Conservation (phyloP, 2,329 filamentous ascomycete genomes). For the Alternaria sp. region DNA sequence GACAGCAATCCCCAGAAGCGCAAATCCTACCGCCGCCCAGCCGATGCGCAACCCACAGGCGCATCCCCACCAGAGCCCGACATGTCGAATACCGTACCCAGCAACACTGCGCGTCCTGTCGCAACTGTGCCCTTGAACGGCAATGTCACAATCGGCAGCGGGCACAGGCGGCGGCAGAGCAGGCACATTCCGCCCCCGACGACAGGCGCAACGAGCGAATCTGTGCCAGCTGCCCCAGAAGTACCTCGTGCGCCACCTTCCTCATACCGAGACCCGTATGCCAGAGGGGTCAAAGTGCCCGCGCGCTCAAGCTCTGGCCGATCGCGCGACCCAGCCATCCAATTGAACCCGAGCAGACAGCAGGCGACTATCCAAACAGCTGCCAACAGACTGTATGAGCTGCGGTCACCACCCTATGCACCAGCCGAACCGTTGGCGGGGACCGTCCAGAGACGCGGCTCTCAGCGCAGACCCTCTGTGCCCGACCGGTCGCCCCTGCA, state of each 20-base stretch:
- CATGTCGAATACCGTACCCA: conserved; percentile 29
- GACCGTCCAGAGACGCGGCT: conserved; percentile 30
- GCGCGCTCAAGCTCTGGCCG: conserved; percentile 35
- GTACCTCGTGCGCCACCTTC: conserved; percentile 62
- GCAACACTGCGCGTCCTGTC: conserved; percentile 37
- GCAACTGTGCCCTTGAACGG: conserved; percentile 28
- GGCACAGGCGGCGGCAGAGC: conserved; percentile 41
- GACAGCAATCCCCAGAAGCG: conserved; percentile 42
- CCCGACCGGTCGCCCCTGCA: conserved; percentile 89
- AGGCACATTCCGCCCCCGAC: conserved; percentile 38
- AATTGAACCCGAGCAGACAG: conserved; percentile 43
- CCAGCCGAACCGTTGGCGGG: conserved; percentile 38
- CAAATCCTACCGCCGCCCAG: conserved; percentile 41
- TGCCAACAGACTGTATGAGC: conserved; percentile 38
- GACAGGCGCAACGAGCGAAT: conserved; percentile 27
- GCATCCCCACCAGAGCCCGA: conserved; percentile 19
- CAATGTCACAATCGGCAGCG: conserved; percentile 30
- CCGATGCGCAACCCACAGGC: conserved; percentile 33
- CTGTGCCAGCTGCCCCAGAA: conserved; percentile 61
- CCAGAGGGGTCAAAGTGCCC: conserved; percentile 30
- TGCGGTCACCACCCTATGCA: conserved; percentile 40
- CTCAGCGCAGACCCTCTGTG: conserved; percentile 62
- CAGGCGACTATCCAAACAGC: conserved; percentile 43
- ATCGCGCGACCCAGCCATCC: conserved; percentile 42
- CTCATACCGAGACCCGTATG: conserved; percentile 47